phyloP scores from a whole-genome alignment of 352 stramenopile species.

The Thraustotheca clavata region DNA sequence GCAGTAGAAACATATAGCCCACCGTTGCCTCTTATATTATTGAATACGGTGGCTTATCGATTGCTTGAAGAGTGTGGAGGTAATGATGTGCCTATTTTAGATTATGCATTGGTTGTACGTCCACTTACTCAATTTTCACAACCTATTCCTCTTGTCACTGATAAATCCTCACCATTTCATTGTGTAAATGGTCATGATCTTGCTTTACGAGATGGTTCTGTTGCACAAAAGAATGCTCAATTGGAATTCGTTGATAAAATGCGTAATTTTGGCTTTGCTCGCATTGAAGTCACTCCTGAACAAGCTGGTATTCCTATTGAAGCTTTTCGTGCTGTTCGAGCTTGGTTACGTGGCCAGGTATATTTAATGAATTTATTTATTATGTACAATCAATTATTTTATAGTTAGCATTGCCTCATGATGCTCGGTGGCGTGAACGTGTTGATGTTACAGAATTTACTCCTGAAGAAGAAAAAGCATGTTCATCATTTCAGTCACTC shows the following conservation, averaged over 20 bases:
- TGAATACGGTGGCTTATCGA: conserved; percentile 53
- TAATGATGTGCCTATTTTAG: conserved; percentile 41
- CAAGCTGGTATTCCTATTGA: conserved; percentile 45
- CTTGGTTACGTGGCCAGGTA: conserved; percentile 46
- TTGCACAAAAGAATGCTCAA: conserved; percentile 45
- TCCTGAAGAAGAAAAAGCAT: not conserved
- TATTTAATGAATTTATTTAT: not conserved
- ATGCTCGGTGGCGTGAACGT: conserved; percentile 56
- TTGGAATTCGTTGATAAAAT: conserved; percentile 62
- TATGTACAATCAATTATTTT: not conserved
- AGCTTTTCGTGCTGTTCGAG: conserved; percentile 49
- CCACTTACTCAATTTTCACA: conserved; percentile 44
- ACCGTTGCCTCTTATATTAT: conserved; percentile 65
- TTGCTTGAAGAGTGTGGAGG: conserved; percentile 37
- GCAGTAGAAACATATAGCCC: conserved; percentile 73
- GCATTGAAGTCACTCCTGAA: conserved; percentile 50
- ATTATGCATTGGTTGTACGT: conserved; percentile 57
- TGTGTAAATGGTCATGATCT: conserved; percentile 43
- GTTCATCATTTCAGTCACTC: not conserved
- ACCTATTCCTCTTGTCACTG: conserved; percentile 37
- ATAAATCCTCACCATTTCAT: conserved; percentile 57
- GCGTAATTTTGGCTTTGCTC: conserved; percentile 60
- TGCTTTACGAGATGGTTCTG: conserved; percentile 25
- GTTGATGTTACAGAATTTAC: conserved; percentile 36
- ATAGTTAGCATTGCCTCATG: conserved; percentile 31